Percentiles rank a stretch among this genome's conserved stretches.
phyloP scores from a whole-genome alignment of 768 basidiomycete species.

The Boletus fagicola region DNA sequence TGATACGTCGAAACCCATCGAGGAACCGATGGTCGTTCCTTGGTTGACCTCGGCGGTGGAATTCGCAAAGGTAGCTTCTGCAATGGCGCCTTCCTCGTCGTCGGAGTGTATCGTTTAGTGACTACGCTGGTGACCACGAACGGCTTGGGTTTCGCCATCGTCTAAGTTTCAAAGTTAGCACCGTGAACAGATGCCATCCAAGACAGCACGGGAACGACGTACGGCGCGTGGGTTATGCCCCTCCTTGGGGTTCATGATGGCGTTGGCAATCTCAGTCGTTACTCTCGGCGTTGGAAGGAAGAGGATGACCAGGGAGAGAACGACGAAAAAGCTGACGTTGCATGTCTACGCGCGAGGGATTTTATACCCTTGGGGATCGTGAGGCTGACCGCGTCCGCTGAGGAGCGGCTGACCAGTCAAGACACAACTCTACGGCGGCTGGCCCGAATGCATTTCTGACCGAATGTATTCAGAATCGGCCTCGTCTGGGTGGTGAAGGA shows the following conservation, averaged over 20 bases:
- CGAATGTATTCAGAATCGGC: not conserved
- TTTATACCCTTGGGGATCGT: not conserved
- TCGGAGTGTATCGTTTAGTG: not conserved
- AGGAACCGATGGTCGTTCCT: not conserved
- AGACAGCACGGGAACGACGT: not conserved
- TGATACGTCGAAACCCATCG: not conserved
- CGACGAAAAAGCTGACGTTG: not conserved
- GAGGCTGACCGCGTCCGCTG: not conserved
- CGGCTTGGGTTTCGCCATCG: not conserved
- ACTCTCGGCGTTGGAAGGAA: not conserved
- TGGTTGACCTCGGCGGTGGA: no score
- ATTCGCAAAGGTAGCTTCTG: not conserved
- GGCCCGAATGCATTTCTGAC: not conserved
- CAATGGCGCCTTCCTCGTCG: not conserved
- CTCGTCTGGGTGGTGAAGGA: not conserved
- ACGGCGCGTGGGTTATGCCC: not conserved
- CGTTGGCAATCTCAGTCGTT: not conserved
- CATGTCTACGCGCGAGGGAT: not conserved
- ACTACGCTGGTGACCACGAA: constrained; percentile 11
- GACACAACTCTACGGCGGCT: not conserved
- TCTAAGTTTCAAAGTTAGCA: not conserved
- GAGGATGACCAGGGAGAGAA: not conserved
- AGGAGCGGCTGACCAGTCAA: not conserved
- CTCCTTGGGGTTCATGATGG: not conserved
- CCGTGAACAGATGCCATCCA: no score